These are phyloP conservation scores for Cladosporium sphaerospermum DNA, from an alignment of 2,329 filamentous ascomycete species.

Conservation along the genomic window DNA sequence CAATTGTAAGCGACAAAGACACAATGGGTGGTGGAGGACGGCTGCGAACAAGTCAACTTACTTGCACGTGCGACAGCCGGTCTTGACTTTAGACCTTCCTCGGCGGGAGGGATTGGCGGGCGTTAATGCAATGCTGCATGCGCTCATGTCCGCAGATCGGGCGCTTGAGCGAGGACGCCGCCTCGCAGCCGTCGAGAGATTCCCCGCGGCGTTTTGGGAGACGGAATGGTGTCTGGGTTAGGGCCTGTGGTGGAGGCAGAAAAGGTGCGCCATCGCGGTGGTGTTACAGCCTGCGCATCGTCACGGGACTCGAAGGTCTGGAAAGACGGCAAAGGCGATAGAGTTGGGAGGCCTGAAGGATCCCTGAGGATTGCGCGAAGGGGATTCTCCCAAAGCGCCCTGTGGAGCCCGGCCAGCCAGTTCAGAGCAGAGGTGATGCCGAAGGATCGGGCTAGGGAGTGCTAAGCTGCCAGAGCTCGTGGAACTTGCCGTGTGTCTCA, in stretches of 20 bases:
- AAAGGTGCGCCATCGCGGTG: neutral
- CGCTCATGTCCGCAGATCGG: constrained; percentile 6
- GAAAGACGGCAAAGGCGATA: neutral
- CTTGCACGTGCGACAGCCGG: constrained; percentile 25
- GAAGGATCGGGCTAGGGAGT: neutral
- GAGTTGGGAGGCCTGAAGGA: neutral
- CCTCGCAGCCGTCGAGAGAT: neutral
- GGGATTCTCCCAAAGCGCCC: neutral
- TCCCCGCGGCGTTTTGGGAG: too few relatives aligned
- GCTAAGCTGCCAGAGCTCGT: neutral
- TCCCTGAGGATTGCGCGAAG: neutral
- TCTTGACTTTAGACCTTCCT: constrained; percentile 12
- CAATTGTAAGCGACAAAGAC: neutral
- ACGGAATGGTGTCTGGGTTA: neutral
- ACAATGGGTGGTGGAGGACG: neutral
- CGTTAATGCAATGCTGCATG: constrained; percentile 8
- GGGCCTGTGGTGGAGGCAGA: neutral
- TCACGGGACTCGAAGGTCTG: neutral
- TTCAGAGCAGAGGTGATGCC: neutral
- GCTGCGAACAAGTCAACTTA: constrained; percentile 13
- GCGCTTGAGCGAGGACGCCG: neutral
- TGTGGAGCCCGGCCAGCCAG: neutral
- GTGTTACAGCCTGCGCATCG: neutral
- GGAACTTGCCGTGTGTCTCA: neutral
- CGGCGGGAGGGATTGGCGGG: constrained; percentile 1